These are phyloP conservation scores for Agarophyton chilense DNA, from an alignment of 23 red algal genomes.

Conservation along the genomic window DNA sequence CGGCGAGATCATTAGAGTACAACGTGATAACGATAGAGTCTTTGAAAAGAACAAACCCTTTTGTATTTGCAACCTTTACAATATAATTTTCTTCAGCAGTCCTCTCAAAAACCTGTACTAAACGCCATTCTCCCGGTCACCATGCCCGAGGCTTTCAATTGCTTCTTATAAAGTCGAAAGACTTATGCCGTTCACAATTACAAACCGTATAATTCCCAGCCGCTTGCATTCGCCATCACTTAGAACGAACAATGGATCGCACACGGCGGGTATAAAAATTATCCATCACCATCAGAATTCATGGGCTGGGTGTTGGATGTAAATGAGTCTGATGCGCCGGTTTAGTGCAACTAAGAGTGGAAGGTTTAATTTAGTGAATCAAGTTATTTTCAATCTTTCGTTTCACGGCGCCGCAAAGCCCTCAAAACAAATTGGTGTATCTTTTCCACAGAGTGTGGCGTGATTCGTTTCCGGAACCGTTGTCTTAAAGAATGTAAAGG, in stretches of 20 bases:
- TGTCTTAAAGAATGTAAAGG: background rate
- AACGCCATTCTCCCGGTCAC: background rate
- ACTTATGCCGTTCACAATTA: background rate
- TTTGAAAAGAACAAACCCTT: background rate
- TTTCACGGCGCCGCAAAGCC: background rate
- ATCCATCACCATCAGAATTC: background rate
- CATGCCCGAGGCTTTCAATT: background rate
- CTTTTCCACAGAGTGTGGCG: background rate
- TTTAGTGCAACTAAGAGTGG: background rate
- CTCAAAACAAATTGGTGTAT: background rate
- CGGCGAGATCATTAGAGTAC: background rate
- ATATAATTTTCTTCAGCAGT: background rate
- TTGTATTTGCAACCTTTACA: background rate
- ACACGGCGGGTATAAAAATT: background rate
- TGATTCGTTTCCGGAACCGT: conserved; percentile 11
- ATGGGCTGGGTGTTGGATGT: background rate
- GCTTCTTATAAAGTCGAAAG: background rate
- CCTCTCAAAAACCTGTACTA: background rate
- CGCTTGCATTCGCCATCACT: background rate
- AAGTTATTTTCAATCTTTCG: background rate
- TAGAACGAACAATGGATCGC: background rate
- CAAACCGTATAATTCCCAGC: background rate
- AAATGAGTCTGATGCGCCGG: background rate
- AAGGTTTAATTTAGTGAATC: background rate
- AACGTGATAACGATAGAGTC: background rate